Conservation (phyloP, 228 moss, liverwort and hornwort species). For the Sphagnum fallax region DNA sequence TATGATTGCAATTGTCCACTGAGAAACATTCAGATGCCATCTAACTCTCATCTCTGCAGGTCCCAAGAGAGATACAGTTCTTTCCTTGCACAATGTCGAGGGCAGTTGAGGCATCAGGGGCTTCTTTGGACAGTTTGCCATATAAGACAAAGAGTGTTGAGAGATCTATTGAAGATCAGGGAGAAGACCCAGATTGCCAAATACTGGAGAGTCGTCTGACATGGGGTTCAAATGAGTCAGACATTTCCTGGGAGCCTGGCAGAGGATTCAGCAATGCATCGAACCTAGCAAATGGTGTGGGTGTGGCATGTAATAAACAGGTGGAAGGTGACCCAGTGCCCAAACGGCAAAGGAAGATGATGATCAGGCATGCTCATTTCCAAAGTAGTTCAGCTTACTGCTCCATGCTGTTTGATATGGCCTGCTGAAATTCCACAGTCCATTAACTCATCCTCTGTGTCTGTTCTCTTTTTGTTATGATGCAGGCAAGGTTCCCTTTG, state of each 20-base stretch:
- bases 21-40: background rate
- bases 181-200: conserved; percentile 9
- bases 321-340: conserved; percentile 9
- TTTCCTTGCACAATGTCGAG: conserved; percentile 48
- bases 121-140: conserved; percentile 16
- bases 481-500: conserved; percentile 53
- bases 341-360: conserved; percentile 30
- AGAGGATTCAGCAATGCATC: conserved; percentile 7
- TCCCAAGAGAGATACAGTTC: conserved; percentile 45
- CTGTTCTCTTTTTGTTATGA: background rate
- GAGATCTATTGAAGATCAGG: conserved; percentile 9
- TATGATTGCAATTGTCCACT: background rate
- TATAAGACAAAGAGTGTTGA: conserved; percentile 17
- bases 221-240: conserved; percentile 26
- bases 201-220: conserved; percentile 13
- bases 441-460: no score
- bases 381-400: no score
- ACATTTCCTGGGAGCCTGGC: conserved; percentile 27
- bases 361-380: conserved; percentile 13
- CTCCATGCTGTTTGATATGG: no score
- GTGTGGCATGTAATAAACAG: conserved; percentile 5
- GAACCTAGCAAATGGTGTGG: conserved; percentile 2
- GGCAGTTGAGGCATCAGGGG: conserved; percentile 17
- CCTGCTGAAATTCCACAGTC: no score
- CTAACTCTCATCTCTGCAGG: conserved; percentile 3